These are phyloP conservation scores for Tricholoma hemisulphureum DNA, from an alignment of 768 basidiomycete genomes.

Conservation along the genomic window DNA sequence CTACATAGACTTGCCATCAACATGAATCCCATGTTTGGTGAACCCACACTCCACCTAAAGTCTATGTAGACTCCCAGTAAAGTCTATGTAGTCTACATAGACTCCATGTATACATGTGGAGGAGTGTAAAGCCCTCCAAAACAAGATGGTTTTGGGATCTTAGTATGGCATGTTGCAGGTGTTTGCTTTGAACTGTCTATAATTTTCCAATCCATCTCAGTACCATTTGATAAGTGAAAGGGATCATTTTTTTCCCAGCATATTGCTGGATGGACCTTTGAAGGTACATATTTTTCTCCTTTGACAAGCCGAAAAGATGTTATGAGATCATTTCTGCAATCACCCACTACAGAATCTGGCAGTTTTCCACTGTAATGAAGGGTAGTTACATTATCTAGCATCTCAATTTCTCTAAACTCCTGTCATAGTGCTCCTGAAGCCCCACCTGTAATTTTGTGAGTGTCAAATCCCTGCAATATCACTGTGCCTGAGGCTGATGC, in stretches of 20 bases:
- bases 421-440: constrained; percentile 25
- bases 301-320: neutral
- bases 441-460: no score
- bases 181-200: neutral
- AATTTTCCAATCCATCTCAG: no score
- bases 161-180: no score
- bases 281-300: constrained; percentile 1
- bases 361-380: constrained; percentile 19
- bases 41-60: no score
- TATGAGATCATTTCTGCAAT: constrained; percentile 4
- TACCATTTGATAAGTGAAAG: neutral
- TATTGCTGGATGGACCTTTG: neutral
- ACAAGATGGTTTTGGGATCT: no score
- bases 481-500: constrained; percentile 28
- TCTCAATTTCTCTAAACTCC: constrained; percentile 34
- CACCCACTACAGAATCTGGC: constrained; percentile 6
- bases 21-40: no score
- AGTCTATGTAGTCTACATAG: no score
- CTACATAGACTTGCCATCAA: no score
- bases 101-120: no score
- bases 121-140: no score
- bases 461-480: constrained; percentile 30
- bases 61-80: no score
- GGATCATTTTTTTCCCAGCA: constrained; percentile 1
- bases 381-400: constrained; percentile 34